Evolutionary conservation across 2,329 filamentous ascomycete genomes (phyloP).

Genomic region (Cladosporium phlei): DNA sequence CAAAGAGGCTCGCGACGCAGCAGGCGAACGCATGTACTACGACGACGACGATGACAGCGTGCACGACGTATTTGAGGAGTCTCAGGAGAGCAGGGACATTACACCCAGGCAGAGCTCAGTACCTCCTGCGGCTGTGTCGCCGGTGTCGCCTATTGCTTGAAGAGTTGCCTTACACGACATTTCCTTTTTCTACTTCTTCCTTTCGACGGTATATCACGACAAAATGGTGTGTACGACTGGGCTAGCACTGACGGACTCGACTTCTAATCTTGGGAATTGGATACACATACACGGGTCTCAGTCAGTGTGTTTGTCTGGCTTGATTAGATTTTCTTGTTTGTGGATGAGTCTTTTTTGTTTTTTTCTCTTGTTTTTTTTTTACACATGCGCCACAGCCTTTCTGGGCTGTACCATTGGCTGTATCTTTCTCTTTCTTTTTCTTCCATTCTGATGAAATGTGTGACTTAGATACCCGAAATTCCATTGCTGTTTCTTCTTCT

Average conservation of each 20-base stretch:
- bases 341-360: not conserved
- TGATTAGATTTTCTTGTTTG: too few species aligned
- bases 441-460: constrained; percentile 1
- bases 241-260: too few species aligned
- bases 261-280: too few species aligned
- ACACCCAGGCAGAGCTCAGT: constrained; percentile 4
- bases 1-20: too few species aligned
- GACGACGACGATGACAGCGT: not conserved
- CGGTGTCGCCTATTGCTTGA: not conserved
- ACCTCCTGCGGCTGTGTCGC: not conserved
- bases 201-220: constrained; percentile 1
- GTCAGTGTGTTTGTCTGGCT: too few species aligned
- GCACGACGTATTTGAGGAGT: not conserved
- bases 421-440: not conserved
- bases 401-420: too few species aligned
- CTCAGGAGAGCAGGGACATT: not conserved
- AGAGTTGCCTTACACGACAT: not conserved
- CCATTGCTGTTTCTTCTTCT: not conserved
- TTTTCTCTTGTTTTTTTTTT: not conserved
- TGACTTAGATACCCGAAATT: constrained; percentile 11
- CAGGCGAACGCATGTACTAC: too few species aligned
- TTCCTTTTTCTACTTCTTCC: constrained; percentile 1
- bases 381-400: too few species aligned
- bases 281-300: too few species aligned
- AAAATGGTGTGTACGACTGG: too few species aligned